A percentile compares a stretch with the other conserved stretches of the same genome.
Conservation (phyloP, 2,329 filamentous ascomycete species). For the Fusarium marasasianum region DNA sequence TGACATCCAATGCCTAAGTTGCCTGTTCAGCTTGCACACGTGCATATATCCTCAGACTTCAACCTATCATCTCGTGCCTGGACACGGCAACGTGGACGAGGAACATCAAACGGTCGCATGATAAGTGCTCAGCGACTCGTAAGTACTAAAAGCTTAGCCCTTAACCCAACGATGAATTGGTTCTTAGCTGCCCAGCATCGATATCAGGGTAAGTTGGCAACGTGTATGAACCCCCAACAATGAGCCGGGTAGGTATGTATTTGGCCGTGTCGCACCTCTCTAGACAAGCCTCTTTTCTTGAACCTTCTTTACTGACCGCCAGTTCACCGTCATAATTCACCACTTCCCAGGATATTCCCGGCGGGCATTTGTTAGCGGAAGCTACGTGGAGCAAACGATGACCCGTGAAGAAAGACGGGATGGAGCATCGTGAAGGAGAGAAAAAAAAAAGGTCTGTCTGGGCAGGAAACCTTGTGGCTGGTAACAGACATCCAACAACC, state of each 20-base stretch:
- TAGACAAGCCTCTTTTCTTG: slow-evolving; percentile 21
- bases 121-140: slow-evolving; percentile 12
- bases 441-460: not conserved
- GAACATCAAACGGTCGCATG: slow-evolving; percentile 28
- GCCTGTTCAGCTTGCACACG: slow-evolving; percentile 1
- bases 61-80: not conserved
- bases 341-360: slow-evolving; percentile 37
- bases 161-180: slow-evolving; percentile 15
- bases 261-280: slow-evolving; percentile 18
- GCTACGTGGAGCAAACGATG: slow-evolving; percentile 35
- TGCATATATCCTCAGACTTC: slow-evolving; percentile 13
- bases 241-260: slow-evolving; percentile 19
- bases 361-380: slow-evolving; percentile 29
- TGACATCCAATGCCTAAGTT: slow-evolving; percentile 2
- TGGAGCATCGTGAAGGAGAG: slow-evolving; percentile 22
- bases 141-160: slow-evolving; percentile 27
- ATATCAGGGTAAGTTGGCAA: slow-evolving; percentile 15
- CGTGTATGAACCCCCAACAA: slow-evolving; percentile 11
- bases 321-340: slow-evolving; percentile 51
- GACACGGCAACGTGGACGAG: slow-evolving; percentile 8
- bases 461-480: slow-evolving; percentile 10
- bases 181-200: not conserved
- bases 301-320: slow-evolving; percentile 54
- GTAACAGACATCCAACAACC: not conserved
- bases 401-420: slow-evolving; percentile 16